These are phyloP conservation scores for Neocatenulostroma microsporum DNA, from an alignment of 2,329 filamentous ascomycete genomes.

Conservation along the genomic window DNA sequence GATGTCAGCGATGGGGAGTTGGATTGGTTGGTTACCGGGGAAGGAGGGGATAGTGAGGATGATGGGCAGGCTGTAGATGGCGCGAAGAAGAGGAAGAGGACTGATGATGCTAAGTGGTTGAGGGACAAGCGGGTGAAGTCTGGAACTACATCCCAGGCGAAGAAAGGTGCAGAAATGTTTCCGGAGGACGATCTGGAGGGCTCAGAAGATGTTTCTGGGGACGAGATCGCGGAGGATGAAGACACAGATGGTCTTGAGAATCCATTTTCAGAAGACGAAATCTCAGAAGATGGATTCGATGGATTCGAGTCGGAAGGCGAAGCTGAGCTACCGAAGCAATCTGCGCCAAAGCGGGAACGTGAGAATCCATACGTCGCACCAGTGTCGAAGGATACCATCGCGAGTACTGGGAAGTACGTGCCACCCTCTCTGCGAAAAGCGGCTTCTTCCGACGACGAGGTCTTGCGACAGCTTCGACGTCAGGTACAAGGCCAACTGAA, in stretches of 20 bases:
- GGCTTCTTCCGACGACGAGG: slow-evolving; percentile 57
- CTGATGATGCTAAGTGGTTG: slow-evolving; percentile 53
- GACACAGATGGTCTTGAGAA: slow-evolving; percentile 32
- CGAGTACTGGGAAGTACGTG: slow-evolving; percentile 63
- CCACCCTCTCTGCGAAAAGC: slow-evolving; percentile 72
- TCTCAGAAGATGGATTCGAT: slow-evolving; percentile 23
- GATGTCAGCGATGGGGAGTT: slow-evolving; percentile 63
- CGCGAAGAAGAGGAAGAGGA: slow-evolving; percentile 44
- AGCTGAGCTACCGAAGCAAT: slow-evolving; percentile 24
- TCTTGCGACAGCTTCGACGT: slow-evolving; percentile 60
- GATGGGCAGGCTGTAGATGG: slow-evolving; percentile 35
- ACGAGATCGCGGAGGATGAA: slow-evolving; percentile 33
- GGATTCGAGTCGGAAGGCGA: slow-evolving; percentile 29
- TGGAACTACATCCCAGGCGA: no score
- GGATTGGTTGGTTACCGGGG: slow-evolving; percentile 64
- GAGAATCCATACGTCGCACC: slow-evolving; percentile 92
- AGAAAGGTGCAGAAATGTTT: no score
- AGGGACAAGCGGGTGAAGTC: slow-evolving; percentile 51
- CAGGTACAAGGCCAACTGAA: slow-evolving; percentile 87
- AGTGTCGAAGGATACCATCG: slow-evolving; percentile 31
- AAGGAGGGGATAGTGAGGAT: slow-evolving; percentile 51
- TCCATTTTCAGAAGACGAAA: slow-evolving; percentile 26
- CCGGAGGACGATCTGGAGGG: no score
- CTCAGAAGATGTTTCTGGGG: no score
- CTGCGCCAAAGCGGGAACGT: slow-evolving; percentile 41